Evolutionary conservation across 1,284 basidiomycete genomes (phyloP).

Genomic region (Blastosporella zonata): DNA sequence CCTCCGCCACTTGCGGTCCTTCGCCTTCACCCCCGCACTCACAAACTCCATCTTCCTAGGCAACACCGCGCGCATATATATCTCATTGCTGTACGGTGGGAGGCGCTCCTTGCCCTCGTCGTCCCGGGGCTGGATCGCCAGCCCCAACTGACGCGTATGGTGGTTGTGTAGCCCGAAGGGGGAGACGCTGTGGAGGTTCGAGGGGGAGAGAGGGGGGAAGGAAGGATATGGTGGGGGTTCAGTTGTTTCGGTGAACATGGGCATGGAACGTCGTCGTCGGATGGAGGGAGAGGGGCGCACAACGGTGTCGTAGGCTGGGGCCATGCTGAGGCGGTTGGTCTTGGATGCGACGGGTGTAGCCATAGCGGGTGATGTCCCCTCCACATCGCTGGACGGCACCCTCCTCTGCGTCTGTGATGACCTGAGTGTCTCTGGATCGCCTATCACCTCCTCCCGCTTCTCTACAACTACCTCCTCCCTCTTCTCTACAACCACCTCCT

Average conservation of each 20-base stretch:
- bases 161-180: background rate
- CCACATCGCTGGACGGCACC: background rate
- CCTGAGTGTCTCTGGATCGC: background rate
- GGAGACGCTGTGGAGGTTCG: conserved; percentile 4
- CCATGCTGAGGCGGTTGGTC: conserved; percentile 25
- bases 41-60: conserved; percentile 95
- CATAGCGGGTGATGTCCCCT: background rate
- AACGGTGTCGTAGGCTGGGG: conserved; percentile 30
- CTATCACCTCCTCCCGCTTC: background rate
- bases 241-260: conserved; percentile 44
- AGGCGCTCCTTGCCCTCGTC: conserved; percentile 80
- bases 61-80: conserved; percentile 84
- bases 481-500: background rate
- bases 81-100: conserved; percentile 79
- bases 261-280: conserved; percentile 55
- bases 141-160: background rate
- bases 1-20: conserved; percentile 89
- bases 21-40: conserved; percentile 81
- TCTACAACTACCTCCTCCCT: background rate
- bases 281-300: conserved; percentile 25
- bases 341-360: background rate
- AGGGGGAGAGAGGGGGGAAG: conserved; percentile 28
- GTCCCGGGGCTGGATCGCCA: conserved; percentile 31
- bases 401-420: background rate
- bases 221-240: conserved; percentile 52